Conservation (phyloP, 371 early-diverging fungal species). For the Rhizomucor miehei region DNA sequence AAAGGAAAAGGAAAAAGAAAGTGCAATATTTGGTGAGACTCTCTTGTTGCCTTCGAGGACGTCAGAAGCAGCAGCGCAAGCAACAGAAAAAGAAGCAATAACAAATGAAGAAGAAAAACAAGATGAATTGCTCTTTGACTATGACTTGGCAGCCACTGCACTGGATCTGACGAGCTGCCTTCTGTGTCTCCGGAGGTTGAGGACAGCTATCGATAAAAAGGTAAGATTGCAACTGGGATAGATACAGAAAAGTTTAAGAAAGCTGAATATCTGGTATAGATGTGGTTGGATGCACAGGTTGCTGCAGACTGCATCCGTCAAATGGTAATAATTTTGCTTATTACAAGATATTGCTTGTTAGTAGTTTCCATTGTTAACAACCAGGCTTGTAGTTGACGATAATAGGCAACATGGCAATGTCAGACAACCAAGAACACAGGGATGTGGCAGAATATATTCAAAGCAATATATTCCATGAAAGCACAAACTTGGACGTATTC, state of each 20-base stretch:
- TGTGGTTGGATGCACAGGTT: constrained; percentile 47
- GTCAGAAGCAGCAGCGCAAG: background rate
- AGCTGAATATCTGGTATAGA: constrained; percentile 15
- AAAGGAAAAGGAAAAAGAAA: constrained; percentile 3
- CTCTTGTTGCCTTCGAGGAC: constrained; percentile 1
- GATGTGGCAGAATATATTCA: constrained; percentile 67
- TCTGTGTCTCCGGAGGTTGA: constrained; percentile 51
- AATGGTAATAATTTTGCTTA: constrained; percentile 49
- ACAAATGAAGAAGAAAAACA: constrained; percentile 1
- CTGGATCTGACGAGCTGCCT: constrained; percentile 50
- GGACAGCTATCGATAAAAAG: constrained; percentile 49
- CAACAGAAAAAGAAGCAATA: background rate
- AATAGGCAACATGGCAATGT: constrained; percentile 49
- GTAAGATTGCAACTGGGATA: constrained; percentile 4
- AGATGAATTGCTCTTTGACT: constrained; percentile 33
- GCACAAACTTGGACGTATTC: constrained; percentile 59
- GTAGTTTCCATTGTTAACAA: background rate
- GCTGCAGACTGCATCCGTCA: constrained; percentile 62
- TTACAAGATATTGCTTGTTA: background rate
- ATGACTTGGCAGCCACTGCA: constrained; percentile 54
- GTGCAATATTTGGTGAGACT: background rate
- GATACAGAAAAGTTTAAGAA: no score
- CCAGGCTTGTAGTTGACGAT: constrained; percentile 39
- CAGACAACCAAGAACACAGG: constrained; percentile 47
- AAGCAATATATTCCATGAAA: constrained; percentile 70